A percentile compares a stretch with the other conserved stretches of the same genome.
Conservation (phyloP, 192 early-diverging fungal genomes). For the Oehlia diaphana region DNA sequence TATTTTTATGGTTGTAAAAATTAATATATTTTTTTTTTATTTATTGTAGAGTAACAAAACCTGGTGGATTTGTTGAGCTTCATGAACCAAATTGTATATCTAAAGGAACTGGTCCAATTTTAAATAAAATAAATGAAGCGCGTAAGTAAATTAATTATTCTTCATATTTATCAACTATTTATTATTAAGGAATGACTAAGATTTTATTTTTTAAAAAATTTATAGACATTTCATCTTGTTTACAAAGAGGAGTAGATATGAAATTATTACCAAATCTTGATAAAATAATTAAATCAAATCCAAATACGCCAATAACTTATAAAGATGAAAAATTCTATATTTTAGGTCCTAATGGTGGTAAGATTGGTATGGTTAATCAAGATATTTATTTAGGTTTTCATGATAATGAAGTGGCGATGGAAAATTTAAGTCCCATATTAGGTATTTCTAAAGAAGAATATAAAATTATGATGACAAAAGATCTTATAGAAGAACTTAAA, state of each 20-base stretch:
- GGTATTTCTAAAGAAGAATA: not conserved
- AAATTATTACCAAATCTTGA: not conserved
- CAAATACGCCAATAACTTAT: not conserved
- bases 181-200: no score
- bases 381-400: not conserved
- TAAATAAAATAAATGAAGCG: not conserved
- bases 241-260: not conserved
- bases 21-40: no score
- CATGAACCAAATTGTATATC: not conserved
- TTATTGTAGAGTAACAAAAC: not conserved
- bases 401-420: not conserved
- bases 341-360: not conserved
- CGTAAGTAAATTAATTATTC: not conserved
- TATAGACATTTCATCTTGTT: not conserved
- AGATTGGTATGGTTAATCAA: not conserved
- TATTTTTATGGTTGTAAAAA: no score
- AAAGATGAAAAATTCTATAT: not conserved
- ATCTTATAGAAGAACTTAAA: not conserved
- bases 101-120: not conserved
- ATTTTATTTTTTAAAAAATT: not conserved
- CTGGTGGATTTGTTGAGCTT: not conserved
- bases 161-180: no score
- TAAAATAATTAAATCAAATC: not conserved
- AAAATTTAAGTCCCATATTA: not conserved
- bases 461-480: not conserved